Conservation (phyloP, 2,329 filamentous ascomycete genomes). For the Rutstroemia sp. region DNA sequence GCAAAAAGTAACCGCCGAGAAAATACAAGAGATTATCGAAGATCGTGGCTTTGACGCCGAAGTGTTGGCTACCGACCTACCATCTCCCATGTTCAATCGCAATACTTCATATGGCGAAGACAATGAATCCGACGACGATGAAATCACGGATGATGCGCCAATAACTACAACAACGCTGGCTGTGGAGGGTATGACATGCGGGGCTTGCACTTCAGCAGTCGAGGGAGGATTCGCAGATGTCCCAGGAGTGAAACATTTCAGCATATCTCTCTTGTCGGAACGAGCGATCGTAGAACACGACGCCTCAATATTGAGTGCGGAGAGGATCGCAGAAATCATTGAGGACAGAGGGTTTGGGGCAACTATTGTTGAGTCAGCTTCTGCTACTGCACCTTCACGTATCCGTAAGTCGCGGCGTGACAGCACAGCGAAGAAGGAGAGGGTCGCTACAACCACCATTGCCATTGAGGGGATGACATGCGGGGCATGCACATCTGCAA, state of each 20-base stretch:
- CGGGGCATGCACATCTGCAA: constrained; percentile 87
- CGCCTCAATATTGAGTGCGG: constrained; percentile 42
- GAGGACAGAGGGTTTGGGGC: constrained; percentile 75
- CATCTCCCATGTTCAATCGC: constrained; percentile 40
- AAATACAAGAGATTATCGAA: constrained; percentile 79
- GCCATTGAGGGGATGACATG: constrained; percentile 97
- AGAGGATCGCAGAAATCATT: constrained; percentile 49
- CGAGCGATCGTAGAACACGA: constrained; percentile 82
- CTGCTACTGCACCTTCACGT: constrained; percentile 32
- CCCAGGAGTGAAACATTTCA: constrained; percentile 66
- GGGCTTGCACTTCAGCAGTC: constrained; percentile 79
- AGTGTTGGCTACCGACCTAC: constrained; percentile 74
- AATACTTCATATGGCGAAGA: constrained; percentile 30
- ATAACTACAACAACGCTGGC: constrained; percentile 66
- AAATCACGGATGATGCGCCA: constrained; percentile 27
- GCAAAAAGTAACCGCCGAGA: constrained; percentile 61
- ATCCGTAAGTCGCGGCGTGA: constrained; percentile 28
- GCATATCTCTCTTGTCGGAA: constrained; percentile 76
- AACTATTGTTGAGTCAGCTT: constrained; percentile 64
- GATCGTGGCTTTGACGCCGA: constrained; percentile 88
- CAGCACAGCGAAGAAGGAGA: constrained; percentile 23
- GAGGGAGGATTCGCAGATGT: constrained; percentile 74
- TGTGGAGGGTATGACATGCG: constrained; percentile 85
- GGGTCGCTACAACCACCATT: constrained; percentile 68
- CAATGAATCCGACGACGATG: constrained; percentile 20